Evolutionary conservation across 73 alveolate species (phyloP), one percentile per base, ranked within the genome.

Genomic region (Paramecium pentaurelia): DNA sequence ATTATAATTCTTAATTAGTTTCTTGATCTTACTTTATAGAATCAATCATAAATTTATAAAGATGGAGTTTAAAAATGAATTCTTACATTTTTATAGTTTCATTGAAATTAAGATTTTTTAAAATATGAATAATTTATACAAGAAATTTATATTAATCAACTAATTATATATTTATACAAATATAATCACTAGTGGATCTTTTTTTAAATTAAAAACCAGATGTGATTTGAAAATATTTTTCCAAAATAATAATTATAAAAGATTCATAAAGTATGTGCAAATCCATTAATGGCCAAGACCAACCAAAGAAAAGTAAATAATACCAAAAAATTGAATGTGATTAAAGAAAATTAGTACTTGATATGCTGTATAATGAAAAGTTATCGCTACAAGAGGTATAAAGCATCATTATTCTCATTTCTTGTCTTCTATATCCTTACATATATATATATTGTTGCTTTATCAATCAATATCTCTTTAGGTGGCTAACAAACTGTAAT

Each of bases 401-500:
- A 0, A 18, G 14, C 32, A 54, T 54, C 34, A 54, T 22, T 3
- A 32, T 32, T 68, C 47, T 3, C 27, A 32, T 12, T 8, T 16
- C n/a, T 68, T 3, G 12, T 14, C 84, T 6, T 68, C 84, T 68
- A 68, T 68, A 68, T 32, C 84, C 40, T n/a, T 54, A 16, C 25
- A 49, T 49, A 16, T 30, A 68, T 22, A 64, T 64, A 22, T 22
- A 22, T 20, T 27, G 7, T 32, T 75, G 36, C 68, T 30, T 75
- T 34, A 37, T 20, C 34, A 75, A 75, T 36, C 40, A 75, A 32
- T 37, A 25, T 44, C 51, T 64, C 5, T 7, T 20, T 80, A 80
- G 91, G 91, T 80, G 38, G 91, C 91, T 11, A 80, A 18, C 58
- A 42, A 64, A 44, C 73, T 80, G 71, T 34, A 34, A 40, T 36